Evolutionary conservation across 257 asterid species (phyloP).

Genomic region (Ilex asprella): DNA sequence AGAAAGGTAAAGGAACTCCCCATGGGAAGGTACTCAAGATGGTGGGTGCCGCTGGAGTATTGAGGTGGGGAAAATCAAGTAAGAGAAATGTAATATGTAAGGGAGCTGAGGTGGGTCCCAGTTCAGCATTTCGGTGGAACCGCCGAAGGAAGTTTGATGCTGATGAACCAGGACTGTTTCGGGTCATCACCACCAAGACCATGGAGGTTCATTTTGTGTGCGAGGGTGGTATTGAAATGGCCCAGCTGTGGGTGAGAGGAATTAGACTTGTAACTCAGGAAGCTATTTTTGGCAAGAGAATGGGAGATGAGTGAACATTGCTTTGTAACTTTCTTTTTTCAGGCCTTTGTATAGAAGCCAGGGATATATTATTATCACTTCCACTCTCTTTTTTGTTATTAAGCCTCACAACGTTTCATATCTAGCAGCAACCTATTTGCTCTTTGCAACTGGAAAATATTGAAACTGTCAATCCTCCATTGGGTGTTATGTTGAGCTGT

Average conservation of each 20-base stretch:
- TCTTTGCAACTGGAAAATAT: no score
- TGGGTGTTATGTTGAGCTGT: no score
- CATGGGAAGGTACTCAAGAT: conserved; percentile 52
- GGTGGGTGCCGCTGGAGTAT: conserved; percentile 38
- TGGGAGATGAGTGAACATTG: background rate
- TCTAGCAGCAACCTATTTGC: no score
- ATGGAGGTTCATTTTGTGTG: conserved; percentile 68
- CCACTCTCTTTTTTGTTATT: background rate
- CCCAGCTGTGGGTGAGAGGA: conserved; percentile 69
- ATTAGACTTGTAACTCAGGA: conserved; percentile 54
- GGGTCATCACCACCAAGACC: conserved; percentile 54
- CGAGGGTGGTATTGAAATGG: conserved; percentile 46
- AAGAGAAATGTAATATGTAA: conserved; percentile 56
- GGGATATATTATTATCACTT: background rate
- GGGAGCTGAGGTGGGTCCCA: conserved; percentile 55
- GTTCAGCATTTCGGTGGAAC: conserved; percentile 44
- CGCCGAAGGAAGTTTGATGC: conserved; percentile 50
- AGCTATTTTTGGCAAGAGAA: conserved; percentile 22
- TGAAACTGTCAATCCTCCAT: no score
- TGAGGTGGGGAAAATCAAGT: conserved; percentile 65
- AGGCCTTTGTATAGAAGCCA: background rate
- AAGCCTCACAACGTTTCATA: no score
- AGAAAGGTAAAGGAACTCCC: conserved; percentile 50
- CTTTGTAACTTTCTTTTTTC: background rate
- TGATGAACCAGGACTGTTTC: conserved; percentile 47